These are phyloP conservation scores for Echium plantagineum DNA, from an alignment of 257 asterid genomes.

Conservation along the genomic window DNA sequence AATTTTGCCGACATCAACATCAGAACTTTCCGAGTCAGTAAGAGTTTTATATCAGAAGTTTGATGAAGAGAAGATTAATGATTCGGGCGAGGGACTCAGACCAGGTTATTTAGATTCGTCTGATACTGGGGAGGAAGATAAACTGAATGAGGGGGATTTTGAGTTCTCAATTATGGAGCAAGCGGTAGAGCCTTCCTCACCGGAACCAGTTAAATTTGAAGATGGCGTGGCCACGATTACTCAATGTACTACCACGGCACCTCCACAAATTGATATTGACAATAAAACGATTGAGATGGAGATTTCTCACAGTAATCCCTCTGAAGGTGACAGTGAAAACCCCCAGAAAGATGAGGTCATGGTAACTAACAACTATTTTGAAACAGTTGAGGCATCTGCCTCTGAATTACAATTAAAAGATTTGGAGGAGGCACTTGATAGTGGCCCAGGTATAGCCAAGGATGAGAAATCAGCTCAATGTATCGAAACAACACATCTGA, in stretches of 20 bases:
- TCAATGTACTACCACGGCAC: not conserved
- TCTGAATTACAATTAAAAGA: slow-evolving; percentile 47
- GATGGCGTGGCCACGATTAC: not conserved
- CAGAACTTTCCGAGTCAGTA: slow-evolving; percentile 59
- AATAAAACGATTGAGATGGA: not conserved
- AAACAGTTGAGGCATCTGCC: slow-evolving; percentile 16
- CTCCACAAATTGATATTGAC: not conserved
- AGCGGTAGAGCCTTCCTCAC: slow-evolving; percentile 14
- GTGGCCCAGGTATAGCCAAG: slow-evolving; percentile 31
- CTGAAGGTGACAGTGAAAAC: not conserved
- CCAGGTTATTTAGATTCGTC: slow-evolving; percentile 14
- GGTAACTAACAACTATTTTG: not conserved
- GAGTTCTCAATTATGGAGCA: slow-evolving; percentile 32
- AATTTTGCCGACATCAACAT: slow-evolving; percentile 42
- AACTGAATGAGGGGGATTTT: slow-evolving; percentile 27
- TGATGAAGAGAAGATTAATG: not conserved
- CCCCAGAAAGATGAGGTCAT: not conserved
- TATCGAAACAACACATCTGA: not conserved
- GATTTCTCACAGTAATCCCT: not conserved
- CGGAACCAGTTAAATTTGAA: not conserved
- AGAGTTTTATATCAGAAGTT: slow-evolving; percentile 11
- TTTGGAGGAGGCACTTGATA: slow-evolving; percentile 50
- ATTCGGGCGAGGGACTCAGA: slow-evolving; percentile 25
- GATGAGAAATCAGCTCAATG: slow-evolving; percentile 19
- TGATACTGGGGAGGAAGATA: slow-evolving; percentile 7